Evolutionary conservation across 345 rosid species (phyloP), one percentile per base, ranked within the genome.

Genomic region (Brassica carinata): DNA sequence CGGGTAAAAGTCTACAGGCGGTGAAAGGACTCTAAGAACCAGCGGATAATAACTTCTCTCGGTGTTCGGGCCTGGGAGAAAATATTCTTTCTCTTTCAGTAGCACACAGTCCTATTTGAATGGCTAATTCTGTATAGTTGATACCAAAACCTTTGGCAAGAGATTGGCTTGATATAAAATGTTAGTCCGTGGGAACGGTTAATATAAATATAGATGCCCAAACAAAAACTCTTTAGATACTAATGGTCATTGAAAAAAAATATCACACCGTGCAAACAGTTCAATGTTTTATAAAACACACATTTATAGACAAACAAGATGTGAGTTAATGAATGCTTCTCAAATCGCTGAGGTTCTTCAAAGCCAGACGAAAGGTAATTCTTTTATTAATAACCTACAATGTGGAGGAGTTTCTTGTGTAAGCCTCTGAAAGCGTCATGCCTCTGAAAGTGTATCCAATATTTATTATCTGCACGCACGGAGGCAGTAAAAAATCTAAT

Each of bases 351-450:
- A 11, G n/a, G 8, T 4, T 43, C n/a, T 38, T 38, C 45, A 8
- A 9, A 38, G 0, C 3, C 45, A 38, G 26, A 23, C 26, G 26
- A 23, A 23, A 23, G 26, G 26, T 23, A 23, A 23, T 23, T 23
- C 26, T 23, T 38, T 38, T 2, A 1, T 8, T 38, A 38, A 8
- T 34, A 34, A 34, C 8, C 45, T 38, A 8, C 11, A 8, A 38
- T 38, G 45, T 38, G 3, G 45, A 96, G 87, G 72, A 96, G 96
- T 81, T 93, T 93, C 85, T 77, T 86, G 79, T 93, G 97, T 72
- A 96, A 80, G 19, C 92, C 99, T 83, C 89, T 82, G 29, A 91
- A 92, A 30, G 97, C 97, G 73, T 89, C 96, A 84, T 92, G 98
- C 29, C 97, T 97, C 72, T 93, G 98, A 87, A 96, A 96, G 77